Conservation (phyloP, 805 yeast species). For the Metschnikowia corniflorae region DNA sequence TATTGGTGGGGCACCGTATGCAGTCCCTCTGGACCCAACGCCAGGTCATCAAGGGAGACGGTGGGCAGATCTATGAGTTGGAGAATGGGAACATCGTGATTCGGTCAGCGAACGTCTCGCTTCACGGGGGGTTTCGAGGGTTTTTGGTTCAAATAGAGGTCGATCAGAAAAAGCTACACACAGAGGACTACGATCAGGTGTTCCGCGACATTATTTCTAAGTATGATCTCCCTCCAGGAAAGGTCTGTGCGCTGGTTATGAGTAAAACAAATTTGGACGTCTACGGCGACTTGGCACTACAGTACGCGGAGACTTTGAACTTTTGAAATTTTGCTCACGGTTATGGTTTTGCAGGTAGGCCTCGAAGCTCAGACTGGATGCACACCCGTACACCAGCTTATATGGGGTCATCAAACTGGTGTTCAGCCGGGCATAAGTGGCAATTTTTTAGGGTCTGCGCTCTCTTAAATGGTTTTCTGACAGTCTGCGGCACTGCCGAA, state of each 20-base stretch:
- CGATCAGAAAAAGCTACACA: constrained; percentile 11
- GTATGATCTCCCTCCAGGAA: constrained; percentile 40
- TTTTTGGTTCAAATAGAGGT: constrained; percentile 59
- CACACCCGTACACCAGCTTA: constrained; percentile 10
- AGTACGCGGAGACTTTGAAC: constrained; percentile 39
- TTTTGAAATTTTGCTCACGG: constrained; percentile 18
- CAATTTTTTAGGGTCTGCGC: too few species aligned
- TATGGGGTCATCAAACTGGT: not conserved
- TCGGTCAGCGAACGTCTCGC: constrained; percentile 65
- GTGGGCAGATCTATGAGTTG: constrained; percentile 63
- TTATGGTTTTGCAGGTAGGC: not conserved
- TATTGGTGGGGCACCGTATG: constrained; percentile 51
- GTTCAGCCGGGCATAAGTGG: too few species aligned
- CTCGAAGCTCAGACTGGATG: not conserved
- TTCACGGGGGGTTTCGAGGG: constrained; percentile 74
- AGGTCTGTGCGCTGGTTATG: constrained; percentile 30
- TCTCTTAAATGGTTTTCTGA: too few species aligned
- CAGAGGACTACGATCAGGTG: constrained; percentile 12
- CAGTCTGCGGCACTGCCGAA: too few species aligned
- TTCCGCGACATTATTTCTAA: constrained; percentile 27
- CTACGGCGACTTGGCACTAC: constrained; percentile 40
- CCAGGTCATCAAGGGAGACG: constrained; percentile 71
- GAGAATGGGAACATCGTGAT: constrained; percentile 50
- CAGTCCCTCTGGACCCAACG: constrained; percentile 68
- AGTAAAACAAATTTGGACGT: constrained; percentile 25